These are phyloP conservation scores for Aspergillus affinis DNA, from an alignment of 495 filamentous ascomycete species.

Conservation along the genomic window DNA sequence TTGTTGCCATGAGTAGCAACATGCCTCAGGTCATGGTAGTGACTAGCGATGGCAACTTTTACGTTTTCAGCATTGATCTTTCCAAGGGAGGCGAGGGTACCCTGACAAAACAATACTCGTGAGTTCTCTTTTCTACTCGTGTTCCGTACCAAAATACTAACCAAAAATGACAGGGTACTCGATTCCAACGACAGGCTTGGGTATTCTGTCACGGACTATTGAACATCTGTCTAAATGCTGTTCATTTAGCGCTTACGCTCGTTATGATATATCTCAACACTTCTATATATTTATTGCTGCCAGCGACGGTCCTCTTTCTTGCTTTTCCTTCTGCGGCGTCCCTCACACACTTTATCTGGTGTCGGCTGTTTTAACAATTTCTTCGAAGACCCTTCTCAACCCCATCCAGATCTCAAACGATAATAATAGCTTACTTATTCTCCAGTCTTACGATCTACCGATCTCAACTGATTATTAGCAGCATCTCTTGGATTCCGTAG, in stretches of 20 bases:
- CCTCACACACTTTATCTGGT: neutral
- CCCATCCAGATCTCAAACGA: neutral
- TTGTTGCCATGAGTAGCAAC: constrained; percentile 92
- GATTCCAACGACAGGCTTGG: constrained; percentile 55
- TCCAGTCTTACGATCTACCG: neutral
- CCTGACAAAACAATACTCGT: constrained; percentile 87
- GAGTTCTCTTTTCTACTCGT: constrained; percentile 32
- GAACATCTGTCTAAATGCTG: constrained; percentile 14
- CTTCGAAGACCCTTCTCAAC: neutral
- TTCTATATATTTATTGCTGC: neutral
- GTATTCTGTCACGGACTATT: constrained; percentile 48
- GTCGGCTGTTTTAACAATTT: neutral
- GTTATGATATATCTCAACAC: constrained; percentile 3
- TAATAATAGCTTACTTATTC: neutral
- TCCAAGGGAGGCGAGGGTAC: constrained; percentile 94
- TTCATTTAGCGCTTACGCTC: constrained; percentile 10
- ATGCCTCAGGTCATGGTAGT: constrained; percentile 97
- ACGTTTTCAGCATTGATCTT: constrained; percentile 92
- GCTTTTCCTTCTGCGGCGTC: neutral
- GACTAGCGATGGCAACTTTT: constrained; percentile 92
- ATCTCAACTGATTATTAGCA: neutral
- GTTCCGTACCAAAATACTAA: constrained; percentile 7
- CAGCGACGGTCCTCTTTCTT: constrained; percentile 10
- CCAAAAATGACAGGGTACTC: constrained; percentile 39
- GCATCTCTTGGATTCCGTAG: neutral